Evolutionary conservation across 208 protist species (phyloP).

Genomic region (Acanthamoeba comandoni): DNA sequence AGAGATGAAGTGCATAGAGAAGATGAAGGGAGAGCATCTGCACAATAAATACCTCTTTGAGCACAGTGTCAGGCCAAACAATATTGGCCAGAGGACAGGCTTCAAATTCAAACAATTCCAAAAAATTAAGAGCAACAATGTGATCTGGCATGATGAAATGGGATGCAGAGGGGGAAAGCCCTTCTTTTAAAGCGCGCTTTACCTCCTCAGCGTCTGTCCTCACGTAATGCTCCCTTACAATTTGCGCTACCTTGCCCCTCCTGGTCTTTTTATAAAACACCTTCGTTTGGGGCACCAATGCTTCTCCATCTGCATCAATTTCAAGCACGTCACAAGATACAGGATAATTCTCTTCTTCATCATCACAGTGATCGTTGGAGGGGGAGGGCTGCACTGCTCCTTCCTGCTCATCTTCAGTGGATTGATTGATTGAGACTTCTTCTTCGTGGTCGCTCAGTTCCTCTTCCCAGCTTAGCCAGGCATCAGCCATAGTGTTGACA

Average conservation of each 20-base stretch:
- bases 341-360: too few relatives aligned
- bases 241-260: constrained; percentile 78
- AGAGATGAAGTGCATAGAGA: too few relatives aligned
- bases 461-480: too few relatives aligned
- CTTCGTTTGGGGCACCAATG: not conserved
- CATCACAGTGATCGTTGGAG: too few relatives aligned
- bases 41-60: constrained; percentile 81
- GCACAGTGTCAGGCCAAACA: constrained; percentile 84
- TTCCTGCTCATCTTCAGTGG: too few relatives aligned
- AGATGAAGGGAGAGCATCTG: not conserved
- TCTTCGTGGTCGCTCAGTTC: too few relatives aligned
- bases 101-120: constrained; percentile 87
- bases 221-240: constrained; percentile 85
- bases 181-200: not conserved
- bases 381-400: too few relatives aligned
- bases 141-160: constrained; percentile 85
- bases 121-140: constrained; percentile 86
- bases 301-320: too few relatives aligned
- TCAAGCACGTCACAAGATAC: too few relatives aligned
- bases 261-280: constrained; percentile 72
- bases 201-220: constrained; percentile 81
- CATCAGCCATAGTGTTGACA: too few relatives aligned
- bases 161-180: not conserved
- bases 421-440: too few relatives aligned
- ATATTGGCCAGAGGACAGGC: constrained; percentile 80